These are phyloP conservation scores for Quercus berberidifolia DNA, from an alignment of 306 rosid species.

Conservation along the genomic window DNA sequence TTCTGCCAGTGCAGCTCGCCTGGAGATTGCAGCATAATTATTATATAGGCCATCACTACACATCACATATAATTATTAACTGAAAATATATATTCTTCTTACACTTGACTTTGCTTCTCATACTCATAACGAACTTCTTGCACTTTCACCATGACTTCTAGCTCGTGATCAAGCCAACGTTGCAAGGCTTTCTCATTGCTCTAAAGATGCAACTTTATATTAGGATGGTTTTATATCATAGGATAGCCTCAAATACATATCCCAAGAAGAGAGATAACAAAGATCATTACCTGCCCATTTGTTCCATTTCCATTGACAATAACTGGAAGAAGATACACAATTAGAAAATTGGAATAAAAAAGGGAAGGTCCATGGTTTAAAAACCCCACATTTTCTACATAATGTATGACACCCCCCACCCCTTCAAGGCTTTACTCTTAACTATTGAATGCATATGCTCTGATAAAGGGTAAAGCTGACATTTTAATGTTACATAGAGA, in stretches of 20 bases:
- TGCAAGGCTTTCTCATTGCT: constrained; percentile 90
- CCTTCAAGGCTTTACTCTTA: constrained; percentile 16
- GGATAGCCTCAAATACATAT: constrained; percentile 9
- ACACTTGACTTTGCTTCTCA: constrained; percentile 99
- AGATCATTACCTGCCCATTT: constrained; percentile 74
- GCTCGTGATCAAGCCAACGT: constrained; percentile 97
- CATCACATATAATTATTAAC: constrained; percentile 7
- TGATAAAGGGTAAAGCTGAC: not conserved
- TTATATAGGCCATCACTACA: constrained; percentile 21
- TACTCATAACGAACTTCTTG: constrained; percentile 99
- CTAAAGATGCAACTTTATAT: constrained; percentile 42
- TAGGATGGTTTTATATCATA: constrained; percentile 21
- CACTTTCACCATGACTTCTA: constrained; percentile 97
- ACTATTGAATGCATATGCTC: not conserved
- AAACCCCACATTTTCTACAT: constrained; percentile 17
- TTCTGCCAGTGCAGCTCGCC: constrained; percentile 98
- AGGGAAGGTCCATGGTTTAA: constrained; percentile 10
- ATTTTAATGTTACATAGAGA: constrained; percentile 7
- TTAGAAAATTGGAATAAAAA: constrained; percentile 17
- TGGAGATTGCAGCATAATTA: constrained; percentile 35
- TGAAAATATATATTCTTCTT: constrained; percentile 30
- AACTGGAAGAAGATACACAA: constrained; percentile 54
- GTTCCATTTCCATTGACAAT: constrained; percentile 69
- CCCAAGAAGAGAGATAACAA: constrained; percentile 21
- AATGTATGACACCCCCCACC: constrained; percentile 2